A percentile compares a stretch with the other conserved stretches of the same genome.
Conservation (phyloP, 2,329 filamentous ascomycete species). For the Ramularia endophylla region DNA sequence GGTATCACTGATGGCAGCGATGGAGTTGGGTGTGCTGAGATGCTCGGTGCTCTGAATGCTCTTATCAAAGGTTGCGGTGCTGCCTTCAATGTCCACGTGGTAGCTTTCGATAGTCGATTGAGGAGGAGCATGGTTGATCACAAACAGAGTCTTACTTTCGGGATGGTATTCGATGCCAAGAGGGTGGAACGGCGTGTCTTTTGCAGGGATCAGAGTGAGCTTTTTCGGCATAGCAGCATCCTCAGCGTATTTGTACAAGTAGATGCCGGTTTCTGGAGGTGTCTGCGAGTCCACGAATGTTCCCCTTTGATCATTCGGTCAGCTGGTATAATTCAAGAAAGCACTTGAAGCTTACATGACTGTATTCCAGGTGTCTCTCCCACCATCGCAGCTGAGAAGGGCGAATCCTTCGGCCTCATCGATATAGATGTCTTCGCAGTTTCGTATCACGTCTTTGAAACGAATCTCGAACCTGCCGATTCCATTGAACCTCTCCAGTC, state of each 20-base stretch:
- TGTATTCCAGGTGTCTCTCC: constrained; percentile 41
- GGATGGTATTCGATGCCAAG: constrained; percentile 37
- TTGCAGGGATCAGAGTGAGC: constrained; percentile 26
- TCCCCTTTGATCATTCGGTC: constrained; percentile 10
- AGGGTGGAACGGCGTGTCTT: constrained; percentile 35
- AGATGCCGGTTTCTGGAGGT: constrained; percentile 29
- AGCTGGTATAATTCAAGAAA: background rate
- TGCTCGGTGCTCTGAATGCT: constrained; percentile 30
- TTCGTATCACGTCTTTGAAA: constrained; percentile 33
- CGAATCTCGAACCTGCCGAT: constrained; percentile 24
- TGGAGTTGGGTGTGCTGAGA: constrained; percentile 34
- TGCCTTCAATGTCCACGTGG: constrained; percentile 22
- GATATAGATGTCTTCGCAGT: constrained; percentile 42
- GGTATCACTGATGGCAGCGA: constrained; percentile 30
- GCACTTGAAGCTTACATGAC: constrained; percentile 33
- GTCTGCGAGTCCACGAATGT: constrained; percentile 23
- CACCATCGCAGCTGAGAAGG: constrained; percentile 39
- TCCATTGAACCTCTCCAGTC: constrained; percentile 9
- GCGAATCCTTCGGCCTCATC: constrained; percentile 33
- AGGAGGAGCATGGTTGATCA: constrained; percentile 35
- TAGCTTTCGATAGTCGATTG: constrained; percentile 34
- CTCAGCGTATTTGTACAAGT: constrained; percentile 35
- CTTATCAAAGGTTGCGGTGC: constrained; percentile 25
- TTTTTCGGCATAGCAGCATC: constrained; percentile 19
- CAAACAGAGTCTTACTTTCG: constrained; percentile 32